phyloP scores from a whole-genome alignment of 495 filamentous ascomycete genomes.

The Neurospora discreta region DNA sequence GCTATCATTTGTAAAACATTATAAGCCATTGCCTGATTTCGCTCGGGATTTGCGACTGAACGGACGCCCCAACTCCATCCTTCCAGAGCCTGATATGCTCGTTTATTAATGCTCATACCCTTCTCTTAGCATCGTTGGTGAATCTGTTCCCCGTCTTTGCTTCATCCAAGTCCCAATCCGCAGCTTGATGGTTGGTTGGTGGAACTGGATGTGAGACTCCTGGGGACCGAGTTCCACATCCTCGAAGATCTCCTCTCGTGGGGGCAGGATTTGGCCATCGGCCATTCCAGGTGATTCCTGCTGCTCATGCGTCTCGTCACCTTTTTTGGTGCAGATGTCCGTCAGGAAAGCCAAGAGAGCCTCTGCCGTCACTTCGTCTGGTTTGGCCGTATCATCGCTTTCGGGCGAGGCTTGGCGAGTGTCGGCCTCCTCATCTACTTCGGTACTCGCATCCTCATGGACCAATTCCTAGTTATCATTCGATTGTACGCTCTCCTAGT shows the following conservation, averaged over 20 bases:
- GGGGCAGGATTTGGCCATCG: background rate
- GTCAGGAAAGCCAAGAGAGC: background rate
- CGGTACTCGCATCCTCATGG: background rate
- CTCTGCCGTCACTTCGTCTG: background rate
- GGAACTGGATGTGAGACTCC: background rate
- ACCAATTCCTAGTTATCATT: background rate
- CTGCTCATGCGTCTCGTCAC: background rate
- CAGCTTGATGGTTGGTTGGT: background rate
- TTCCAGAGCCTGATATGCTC: background rate
- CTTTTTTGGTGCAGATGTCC: background rate
- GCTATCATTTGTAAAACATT: background rate
- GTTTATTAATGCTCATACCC: background rate
- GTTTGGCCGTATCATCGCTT: background rate
- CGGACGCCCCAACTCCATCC: background rate
- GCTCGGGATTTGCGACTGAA: background rate
- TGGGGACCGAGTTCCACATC: background rate
- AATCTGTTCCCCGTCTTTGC: background rate
- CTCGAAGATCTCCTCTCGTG: background rate
- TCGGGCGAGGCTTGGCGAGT: background rate
- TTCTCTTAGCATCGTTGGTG: background rate
- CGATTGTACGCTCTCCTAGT: conserved; percentile 37
- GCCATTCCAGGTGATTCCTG: background rate
- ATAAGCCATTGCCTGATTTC: background rate
- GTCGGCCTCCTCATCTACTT: background rate
- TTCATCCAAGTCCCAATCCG: background rate